These are phyloP conservation scores for Rhododendron mucronatum DNA, from an alignment of 148 eudicot species.

Conservation along the genomic window DNA sequence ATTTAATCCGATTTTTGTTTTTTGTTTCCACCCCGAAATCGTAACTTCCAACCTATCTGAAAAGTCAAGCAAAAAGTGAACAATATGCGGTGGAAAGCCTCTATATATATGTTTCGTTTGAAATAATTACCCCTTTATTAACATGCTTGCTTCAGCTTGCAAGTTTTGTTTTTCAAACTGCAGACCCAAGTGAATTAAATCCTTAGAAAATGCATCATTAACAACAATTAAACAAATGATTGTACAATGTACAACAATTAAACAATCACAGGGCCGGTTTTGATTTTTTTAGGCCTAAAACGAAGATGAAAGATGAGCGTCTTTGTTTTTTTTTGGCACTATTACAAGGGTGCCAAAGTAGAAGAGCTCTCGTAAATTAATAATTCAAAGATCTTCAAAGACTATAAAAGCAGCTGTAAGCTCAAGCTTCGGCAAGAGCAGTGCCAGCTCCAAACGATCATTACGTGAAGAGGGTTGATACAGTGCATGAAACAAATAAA, in stretches of 20 bases:
- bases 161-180: not conserved
- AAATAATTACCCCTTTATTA: not conserved
- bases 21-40: not conserved
- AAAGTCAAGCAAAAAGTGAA: not conserved
- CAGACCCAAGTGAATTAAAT: not conserved
- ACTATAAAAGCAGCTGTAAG: too few species aligned
- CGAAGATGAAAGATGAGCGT: too few species aligned
- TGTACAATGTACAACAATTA: not conserved
- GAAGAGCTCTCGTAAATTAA: too few species aligned
- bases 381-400: too few species aligned
- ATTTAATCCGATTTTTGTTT: not conserved
- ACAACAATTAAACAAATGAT: not conserved
- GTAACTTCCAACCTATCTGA: not conserved
- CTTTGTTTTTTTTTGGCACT: too few species aligned
- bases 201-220: too few species aligned
- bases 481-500: accelerated
- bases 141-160: not conserved
- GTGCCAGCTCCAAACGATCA: not conserved
- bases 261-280: not conserved
- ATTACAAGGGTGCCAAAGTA: too few species aligned
- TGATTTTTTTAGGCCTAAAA: too few species aligned
- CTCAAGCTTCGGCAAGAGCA: too few species aligned
- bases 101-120: not conserved
- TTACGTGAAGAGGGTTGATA: not conserved
- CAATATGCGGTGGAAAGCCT: not conserved